These are phyloP conservation scores for Whalleya microplaca DNA, from an alignment of 2,329 filamentous ascomycete genomes.

Conservation along the genomic window DNA sequence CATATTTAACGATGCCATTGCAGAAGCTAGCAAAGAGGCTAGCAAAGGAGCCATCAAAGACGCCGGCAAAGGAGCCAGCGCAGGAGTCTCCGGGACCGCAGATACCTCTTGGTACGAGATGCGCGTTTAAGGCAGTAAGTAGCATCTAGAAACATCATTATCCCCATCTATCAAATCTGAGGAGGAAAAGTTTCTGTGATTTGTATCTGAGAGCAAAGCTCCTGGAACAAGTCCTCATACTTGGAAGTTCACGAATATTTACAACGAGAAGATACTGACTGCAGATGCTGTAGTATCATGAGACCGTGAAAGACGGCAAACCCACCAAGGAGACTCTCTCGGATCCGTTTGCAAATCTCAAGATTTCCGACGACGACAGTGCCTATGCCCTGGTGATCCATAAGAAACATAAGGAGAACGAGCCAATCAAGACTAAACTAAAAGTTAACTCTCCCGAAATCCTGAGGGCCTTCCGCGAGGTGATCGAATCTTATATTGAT, in stretches of 20 bases:
- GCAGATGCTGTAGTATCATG: slow-evolving; percentile 18
- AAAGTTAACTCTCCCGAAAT: slow-evolving; percentile 35
- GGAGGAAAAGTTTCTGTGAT: no score
- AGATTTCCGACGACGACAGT: slow-evolving; percentile 21
- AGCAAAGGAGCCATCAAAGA: no score
- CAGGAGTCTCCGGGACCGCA: no score
- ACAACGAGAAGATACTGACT: no score
- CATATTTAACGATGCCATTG: not conserved
- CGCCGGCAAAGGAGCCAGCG: no score
- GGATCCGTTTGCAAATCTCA: no score
- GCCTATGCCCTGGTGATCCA: slow-evolving; percentile 33
- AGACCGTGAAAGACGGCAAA: slow-evolving; percentile 12
- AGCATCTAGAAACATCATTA: no score
- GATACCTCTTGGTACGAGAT: slow-evolving; percentile 29
- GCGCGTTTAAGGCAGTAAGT: slow-evolving; percentile 29
- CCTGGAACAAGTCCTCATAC: no score
- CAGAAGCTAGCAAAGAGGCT: no score
- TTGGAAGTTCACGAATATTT: no score
- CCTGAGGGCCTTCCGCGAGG: slow-evolving; percentile 32
- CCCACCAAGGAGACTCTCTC: slow-evolving; percentile 2
- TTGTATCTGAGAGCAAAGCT: no score
- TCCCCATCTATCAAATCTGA: no score
- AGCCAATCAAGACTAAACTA: slow-evolving; percentile 25
- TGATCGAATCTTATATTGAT: slow-evolving; percentile 27
- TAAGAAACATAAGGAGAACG: slow-evolving; percentile 20